These are phyloP conservation scores for Hemileccinum rubropunctum DNA, from an alignment of 768 basidiomycete genomes.

Conservation along the genomic window DNA sequence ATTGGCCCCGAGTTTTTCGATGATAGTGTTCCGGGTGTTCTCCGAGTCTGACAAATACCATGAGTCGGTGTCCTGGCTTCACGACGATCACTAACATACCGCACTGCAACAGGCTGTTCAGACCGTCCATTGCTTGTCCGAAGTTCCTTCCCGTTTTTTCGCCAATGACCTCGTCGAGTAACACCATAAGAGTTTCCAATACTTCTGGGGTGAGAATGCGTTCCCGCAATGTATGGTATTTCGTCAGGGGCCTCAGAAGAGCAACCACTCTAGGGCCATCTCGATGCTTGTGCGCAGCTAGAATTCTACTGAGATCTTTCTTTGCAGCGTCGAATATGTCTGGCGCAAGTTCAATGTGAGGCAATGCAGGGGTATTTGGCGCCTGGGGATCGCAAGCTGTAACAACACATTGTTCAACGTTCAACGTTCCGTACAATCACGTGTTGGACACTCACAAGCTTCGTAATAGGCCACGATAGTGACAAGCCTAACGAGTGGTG, in stretches of 20 bases:
- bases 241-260: conserved; percentile 21
- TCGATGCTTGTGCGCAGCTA: conserved; percentile 13
- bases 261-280: conserved; percentile 20
- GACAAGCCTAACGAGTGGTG: conserved; percentile 19
- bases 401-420: background rate
- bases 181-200: conserved; percentile 7
- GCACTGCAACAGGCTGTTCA: conserved; percentile 15
- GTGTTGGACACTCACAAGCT: conserved; percentile 9
- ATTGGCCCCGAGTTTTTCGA: conserved; percentile 4
- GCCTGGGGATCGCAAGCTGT: conserved; percentile 8
- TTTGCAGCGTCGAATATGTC: conserved; percentile 13
- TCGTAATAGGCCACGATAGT: conserved; percentile 22
- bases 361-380: background rate
- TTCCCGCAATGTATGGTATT: conserved; percentile 10
- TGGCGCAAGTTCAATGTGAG: background rate
- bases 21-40: conserved; percentile 6
- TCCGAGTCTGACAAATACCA: conserved; percentile 2
- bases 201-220: conserved; percentile 14
- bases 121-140: conserved; percentile 21
- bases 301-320: conserved; percentile 9
- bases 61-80: background rate
- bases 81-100: conserved; percentile 4
- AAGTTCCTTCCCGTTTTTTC: conserved; percentile 7
- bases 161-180: conserved; percentile 13
- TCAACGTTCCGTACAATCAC: too few species aligned